Evolutionary conservation across 1,284 basidiomycete genomes (phyloP), one percentile per base, ranked within the genome.

Genomic region (Mycena sp.): DNA sequence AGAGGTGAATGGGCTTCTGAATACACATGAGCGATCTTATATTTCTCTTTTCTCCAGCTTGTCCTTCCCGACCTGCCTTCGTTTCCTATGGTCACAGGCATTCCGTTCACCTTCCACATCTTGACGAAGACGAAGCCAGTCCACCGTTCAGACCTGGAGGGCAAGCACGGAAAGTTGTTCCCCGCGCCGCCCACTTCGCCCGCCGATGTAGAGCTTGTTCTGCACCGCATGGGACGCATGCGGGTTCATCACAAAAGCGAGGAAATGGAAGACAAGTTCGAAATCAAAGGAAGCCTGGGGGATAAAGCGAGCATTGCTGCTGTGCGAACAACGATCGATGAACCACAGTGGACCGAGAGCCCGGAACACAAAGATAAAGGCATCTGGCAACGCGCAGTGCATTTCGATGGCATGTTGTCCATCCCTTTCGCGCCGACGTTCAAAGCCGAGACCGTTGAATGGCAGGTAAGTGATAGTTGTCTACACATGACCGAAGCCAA

Each of bases 311-410:
- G n/a, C n/a, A n/a, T n/a, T n/a, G n/a, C n/a, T n/a, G n/a, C n/a
- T n/a, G 41, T 61, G 7, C 59, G 55, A n/a, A 46, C 40, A 1
- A 54, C 52, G 2, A 25, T 32, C 11, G 65, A 67, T 14, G 37
- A 64, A 41, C 65, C 65, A 11, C 32, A 49, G 41, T 67, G 53
- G 53, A 59, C 53, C n/a, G n/a, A n/a, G n/a, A n/a, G n/a, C n/a
- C n/a, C n/a, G n/a, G 44, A 53, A 28, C 21, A 55, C n/a, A n/a
- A n/a, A n/a, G 57, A 55, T 40, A 65, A 65, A 25, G 65, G 65
- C 4, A 14, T 52, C 28, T 67, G 65, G 65, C 28, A 26, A 21
- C 62, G 65, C 32, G 45, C 28, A 1, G 62, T 64, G 1, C 65
- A 59, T 26, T 67, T 62, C 43, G 64, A 63, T 10, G 54, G 54